Evolutionary conservation across 2,329 filamentous ascomycete genomes (phyloP).

Genomic region (Penicillium freii): DNA sequence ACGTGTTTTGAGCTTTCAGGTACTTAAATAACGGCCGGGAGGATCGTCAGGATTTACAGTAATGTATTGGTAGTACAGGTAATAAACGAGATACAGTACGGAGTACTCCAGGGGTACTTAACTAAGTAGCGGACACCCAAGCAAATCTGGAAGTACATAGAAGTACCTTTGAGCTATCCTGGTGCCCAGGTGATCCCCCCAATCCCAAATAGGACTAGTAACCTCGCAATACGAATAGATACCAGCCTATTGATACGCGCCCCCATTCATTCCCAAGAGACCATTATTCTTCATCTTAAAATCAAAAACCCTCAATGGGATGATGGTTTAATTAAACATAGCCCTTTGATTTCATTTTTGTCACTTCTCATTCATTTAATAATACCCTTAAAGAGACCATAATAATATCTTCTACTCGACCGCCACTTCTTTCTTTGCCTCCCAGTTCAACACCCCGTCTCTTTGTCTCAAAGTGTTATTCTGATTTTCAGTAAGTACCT

Average conservation of each 20-base stretch:
- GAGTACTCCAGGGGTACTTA: neutral
- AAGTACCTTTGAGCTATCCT: too few relatives aligned
- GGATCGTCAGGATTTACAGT: neutral
- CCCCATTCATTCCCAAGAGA: neutral
- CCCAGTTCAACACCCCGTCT: neutral
- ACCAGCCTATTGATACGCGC: constrained; percentile 8
- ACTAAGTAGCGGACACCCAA: neutral
- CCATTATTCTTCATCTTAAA: neutral
- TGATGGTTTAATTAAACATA: neutral
- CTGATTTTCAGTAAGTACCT: constrained; percentile 10
- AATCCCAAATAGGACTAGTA: neutral
- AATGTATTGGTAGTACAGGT: constrained; percentile 4
- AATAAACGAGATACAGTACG: neutral
- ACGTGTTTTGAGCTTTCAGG: constrained; percentile 2
- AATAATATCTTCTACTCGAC: neutral
- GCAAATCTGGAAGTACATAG: neutral
- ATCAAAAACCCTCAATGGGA: constrained; percentile 2
- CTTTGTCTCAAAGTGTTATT: constrained; percentile 3
- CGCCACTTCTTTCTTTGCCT: constrained; percentile 1
- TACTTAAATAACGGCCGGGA: constrained; percentile 1
- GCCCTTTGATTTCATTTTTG: neutral
- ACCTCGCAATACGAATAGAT: constrained; percentile 1
- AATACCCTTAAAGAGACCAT: neutral
- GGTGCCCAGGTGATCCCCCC: neutral
- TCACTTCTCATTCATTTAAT: neutral